Percentiles rank a stretch among this genome's conserved stretches.
Evolutionary conservation across 257 asterid species (phyloP).

Genomic region (Anisodus tanguticus): DNA sequence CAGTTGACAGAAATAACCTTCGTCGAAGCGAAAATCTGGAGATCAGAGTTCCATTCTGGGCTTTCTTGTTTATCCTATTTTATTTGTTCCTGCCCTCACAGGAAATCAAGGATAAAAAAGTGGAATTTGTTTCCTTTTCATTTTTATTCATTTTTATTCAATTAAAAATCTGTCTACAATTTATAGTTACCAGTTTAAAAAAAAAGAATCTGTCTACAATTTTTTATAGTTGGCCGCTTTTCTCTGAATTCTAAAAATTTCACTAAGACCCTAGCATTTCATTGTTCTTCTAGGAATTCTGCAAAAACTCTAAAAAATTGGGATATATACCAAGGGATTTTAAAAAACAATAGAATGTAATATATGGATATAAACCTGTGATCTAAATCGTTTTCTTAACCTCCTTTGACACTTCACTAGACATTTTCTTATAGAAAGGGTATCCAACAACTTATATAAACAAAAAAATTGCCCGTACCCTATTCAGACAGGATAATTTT

Average conservation of each 20-base stretch:
- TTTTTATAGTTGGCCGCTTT: not conserved
- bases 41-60: constrained; percentile 12
- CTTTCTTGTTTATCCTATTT: not conserved
- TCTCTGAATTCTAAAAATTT: not conserved
- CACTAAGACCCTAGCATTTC: not conserved
- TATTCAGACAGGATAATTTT: not conserved
- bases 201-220: not conserved
- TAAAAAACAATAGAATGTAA: not conserved
- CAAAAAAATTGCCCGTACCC: not conserved
- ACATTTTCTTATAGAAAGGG: not conserved
- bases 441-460: not conserved
- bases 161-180: not conserved
- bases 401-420: not conserved
- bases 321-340: not conserved
- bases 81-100: not conserved
- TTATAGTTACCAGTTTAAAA: not conserved
- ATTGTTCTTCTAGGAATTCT: not conserved
- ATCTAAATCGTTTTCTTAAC: not conserved
- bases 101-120: constrained; percentile 20
- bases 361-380: constrained; percentile 1
- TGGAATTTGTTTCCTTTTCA: not conserved
- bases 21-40: constrained; percentile 20
- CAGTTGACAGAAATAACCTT: constrained; percentile 22
- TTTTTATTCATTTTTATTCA: not conserved
- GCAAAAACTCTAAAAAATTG: not conserved